A percentile compares a stretch with the other conserved stretches of the same genome.
These are phyloP conservation scores for Westerdykella sp. DNA, from an alignment of 2,329 filamentous ascomycete genomes.

Conservation along the genomic window DNA sequence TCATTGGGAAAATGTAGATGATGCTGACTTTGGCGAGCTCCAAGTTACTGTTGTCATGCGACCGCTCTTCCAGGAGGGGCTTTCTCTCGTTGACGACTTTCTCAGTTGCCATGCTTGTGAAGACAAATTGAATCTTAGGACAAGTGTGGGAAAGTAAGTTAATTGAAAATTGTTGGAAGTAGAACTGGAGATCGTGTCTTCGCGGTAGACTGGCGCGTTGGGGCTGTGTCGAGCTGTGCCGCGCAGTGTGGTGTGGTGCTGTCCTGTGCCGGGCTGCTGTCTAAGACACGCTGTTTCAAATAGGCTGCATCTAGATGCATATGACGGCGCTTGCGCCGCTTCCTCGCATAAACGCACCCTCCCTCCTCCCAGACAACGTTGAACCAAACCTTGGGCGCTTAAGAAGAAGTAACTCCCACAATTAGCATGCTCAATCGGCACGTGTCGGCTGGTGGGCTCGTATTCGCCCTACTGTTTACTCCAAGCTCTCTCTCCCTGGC, in stretches of 20 bases:
- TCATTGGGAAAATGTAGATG: neutral
- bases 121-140: neutral
- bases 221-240: neutral
- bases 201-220: too few species aligned
- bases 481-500: too few species aligned
- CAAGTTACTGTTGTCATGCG: neutral
- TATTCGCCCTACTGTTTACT: too few species aligned
- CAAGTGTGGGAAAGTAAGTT: neutral
- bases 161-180: too few species aligned
- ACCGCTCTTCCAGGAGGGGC: neutral
- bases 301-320: too few species aligned
- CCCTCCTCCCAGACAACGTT: too few species aligned
- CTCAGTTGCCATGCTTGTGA: neutral
- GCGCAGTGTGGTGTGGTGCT: neutral
- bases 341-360: neutral
- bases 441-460: too few species aligned
- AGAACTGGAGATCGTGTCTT: too few species aligned
- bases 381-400: too few species aligned
- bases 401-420: too few species aligned
- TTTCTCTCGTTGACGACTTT: neutral
- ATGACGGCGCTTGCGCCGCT: neutral
- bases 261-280: neutral
- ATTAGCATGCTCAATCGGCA: too few species aligned
- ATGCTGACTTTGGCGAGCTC: conserved; percentile 2
- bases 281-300: neutral